These are phyloP conservation scores for Rhexocercosporidium sp. DNA, from an alignment of 2,329 filamentous ascomycete genomes.

Conservation along the genomic window DNA sequence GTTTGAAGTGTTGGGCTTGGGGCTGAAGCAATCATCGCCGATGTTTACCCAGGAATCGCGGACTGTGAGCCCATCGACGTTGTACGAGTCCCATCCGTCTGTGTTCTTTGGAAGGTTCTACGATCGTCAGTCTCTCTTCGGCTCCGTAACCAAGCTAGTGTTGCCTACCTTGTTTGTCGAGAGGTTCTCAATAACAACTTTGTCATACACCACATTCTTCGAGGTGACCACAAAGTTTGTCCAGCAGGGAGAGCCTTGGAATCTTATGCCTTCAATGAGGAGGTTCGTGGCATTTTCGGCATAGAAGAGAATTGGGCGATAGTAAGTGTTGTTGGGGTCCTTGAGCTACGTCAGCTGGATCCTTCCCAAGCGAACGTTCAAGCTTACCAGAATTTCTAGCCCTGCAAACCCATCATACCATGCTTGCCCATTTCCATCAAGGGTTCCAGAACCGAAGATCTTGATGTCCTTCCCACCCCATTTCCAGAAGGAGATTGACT, in stretches of 20 bases:
- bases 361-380: background rate
- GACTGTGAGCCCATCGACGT: conserved; percentile 58
- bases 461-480: conserved; percentile 67
- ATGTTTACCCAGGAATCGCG: conserved; percentile 57
- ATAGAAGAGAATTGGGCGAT: conserved; percentile 64
- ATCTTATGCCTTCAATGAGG: conserved; percentile 60
- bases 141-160: background rate
- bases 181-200: conserved; percentile 58
- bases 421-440: conserved; percentile 34
- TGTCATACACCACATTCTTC: conserved; percentile 57
- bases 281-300: conserved; percentile 65
- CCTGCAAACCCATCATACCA: conserved; percentile 41
- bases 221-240: conserved; percentile 65
- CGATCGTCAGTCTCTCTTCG: conserved; percentile 38
- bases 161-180: conserved; percentile 49
- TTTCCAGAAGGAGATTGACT: conserved; percentile 66
- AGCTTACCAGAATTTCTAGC: conserved; percentile 49
- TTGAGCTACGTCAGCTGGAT: conserved; percentile 17
- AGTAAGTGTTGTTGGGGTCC: conserved; percentile 59
- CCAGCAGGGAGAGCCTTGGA: conserved; percentile 68
- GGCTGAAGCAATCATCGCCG: conserved; percentile 66
- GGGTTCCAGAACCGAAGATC: conserved; percentile 58
- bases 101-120: conserved; percentile 61
- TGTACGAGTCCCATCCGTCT: conserved; percentile 66
- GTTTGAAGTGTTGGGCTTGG: conserved; percentile 63